Base-by-base conservation (phyloP, 2,329 filamentous ascomycete species). In the Stagonosporopsis rhizophila region DNA sequence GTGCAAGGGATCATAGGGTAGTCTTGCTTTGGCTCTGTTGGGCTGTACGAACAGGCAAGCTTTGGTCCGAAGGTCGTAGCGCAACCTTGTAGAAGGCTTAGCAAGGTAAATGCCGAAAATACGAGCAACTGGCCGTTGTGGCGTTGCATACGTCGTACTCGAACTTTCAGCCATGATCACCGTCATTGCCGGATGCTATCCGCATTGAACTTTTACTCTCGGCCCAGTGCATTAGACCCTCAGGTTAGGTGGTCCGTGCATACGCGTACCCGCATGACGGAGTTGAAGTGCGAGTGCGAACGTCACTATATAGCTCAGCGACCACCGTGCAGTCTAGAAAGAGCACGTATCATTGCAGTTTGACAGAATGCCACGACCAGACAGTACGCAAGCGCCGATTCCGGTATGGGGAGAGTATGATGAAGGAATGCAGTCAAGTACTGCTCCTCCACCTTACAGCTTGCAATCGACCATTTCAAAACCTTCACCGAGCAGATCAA, bases 191-290 rank as follows among this genome's bases (percentile, higher is more conserved):
- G 17, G 12, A n/a, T 28, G 39, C 17, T 38, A n/a, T 32, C 27
- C 19, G 49, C 34, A 27, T 52, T 17, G 5, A 5, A 34, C 9
- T 37, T 20, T 20, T 19, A 22, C 20, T 46, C 22, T 52, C 35
- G 50, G 28, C 39, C 28, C n/a, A 15, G 17, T 12, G 34, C 34
- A 37, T 8, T 3, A 35, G 34, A 20, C 15, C 30, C 7, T 37
- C n/a, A 14, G 34, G 8, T 11, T 9, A 37, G 6, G n/a, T 42
- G 39, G 52, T 2, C 32, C 32, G 52, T 54, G 52, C 52, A 54
- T 54, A 54, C 52, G 52, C 52, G 52, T 55, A 55, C 47, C 34
- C 49, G 34, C 20, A n/a, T 47, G 7, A 35, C 30, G 30, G 30
- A 32, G 30, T 14, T 32, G 30, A 32, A 32, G 30, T 32, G 30